Evolutionary conservation across 2,329 filamentous ascomycete species (phyloP).

Genomic region (Clonostachys rhizophaga): DNA sequence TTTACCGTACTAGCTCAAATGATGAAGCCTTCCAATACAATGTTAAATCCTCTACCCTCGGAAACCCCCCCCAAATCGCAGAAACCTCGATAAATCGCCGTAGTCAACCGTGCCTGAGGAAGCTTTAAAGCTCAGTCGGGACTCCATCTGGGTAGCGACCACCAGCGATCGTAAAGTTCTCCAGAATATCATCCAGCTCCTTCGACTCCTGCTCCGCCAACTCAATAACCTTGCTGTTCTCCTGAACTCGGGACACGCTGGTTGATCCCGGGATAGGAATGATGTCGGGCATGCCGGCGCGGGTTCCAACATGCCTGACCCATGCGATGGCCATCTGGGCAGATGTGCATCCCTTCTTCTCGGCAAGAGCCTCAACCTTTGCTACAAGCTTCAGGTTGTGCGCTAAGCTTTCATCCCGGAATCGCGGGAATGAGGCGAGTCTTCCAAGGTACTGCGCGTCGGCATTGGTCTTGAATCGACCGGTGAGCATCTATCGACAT

Average conservation of each 20-base stretch:
- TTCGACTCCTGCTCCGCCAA: constrained; percentile 44
- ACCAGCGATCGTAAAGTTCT: constrained; percentile 41
- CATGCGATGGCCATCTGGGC: constrained; percentile 65
- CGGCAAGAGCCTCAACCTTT: constrained; percentile 51
- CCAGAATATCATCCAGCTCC: constrained; percentile 43
- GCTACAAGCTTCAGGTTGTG: constrained; percentile 59
- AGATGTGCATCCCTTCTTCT: constrained; percentile 53
- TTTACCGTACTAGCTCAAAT: too few relatives aligned
- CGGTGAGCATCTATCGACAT: constrained; percentile 31
- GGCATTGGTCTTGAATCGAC: constrained; percentile 41
- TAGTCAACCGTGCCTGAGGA: too few relatives aligned
- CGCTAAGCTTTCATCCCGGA: constrained; percentile 56
- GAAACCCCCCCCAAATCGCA: too few relatives aligned
- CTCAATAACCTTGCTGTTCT: constrained; percentile 50
- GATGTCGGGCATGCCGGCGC: constrained; percentile 49
- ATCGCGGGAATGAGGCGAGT: constrained; percentile 46
- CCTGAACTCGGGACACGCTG: constrained; percentile 47
- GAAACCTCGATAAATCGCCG: too few relatives aligned
- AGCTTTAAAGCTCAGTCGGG: constrained; percentile 1
- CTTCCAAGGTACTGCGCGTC: constrained; percentile 52
- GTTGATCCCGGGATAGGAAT: constrained; percentile 66
- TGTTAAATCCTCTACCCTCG: too few relatives aligned
- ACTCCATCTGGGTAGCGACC: constrained; percentile 35
- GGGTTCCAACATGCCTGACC: constrained; percentile 43
- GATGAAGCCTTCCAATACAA: too few relatives aligned